Conservation (phyloP, 306 rosid genomes). For the Spatholobus suberectus region DNA sequence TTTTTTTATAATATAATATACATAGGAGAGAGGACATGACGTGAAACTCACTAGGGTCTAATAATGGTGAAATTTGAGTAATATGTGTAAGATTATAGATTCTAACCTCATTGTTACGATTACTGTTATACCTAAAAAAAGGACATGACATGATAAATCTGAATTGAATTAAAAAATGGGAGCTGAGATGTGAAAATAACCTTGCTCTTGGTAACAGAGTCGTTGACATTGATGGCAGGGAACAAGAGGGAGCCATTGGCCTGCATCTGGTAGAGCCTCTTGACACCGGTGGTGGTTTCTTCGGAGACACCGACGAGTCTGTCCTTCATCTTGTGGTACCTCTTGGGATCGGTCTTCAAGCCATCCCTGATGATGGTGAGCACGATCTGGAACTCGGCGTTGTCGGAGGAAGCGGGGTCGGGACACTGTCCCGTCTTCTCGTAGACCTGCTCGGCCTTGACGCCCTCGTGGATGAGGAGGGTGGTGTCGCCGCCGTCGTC, state of each 20-base stretch:
- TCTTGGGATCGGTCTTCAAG: constrained; percentile 80
- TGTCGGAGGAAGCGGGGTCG: constrained; percentile 75
- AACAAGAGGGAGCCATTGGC: constrained; percentile 72
- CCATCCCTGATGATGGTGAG: constrained; percentile 76
- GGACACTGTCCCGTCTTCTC: constrained; percentile 68
- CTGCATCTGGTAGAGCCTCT: constrained; percentile 97
- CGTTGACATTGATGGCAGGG: constrained; percentile 96
- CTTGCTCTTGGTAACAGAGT: constrained; percentile 99
- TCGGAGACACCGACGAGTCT: constrained; percentile 92
- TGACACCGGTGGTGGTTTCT: constrained; percentile 99
- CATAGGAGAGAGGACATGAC: too few relatives aligned
- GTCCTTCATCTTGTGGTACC: constrained; percentile 89
- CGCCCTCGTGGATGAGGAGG: constrained; percentile 84
- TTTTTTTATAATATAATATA: too few relatives aligned
- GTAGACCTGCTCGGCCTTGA: constrained; percentile 78
- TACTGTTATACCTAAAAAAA: too few relatives aligned
- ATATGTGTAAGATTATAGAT: too few relatives aligned
- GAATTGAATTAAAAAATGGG: too few relatives aligned
- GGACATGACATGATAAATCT: too few relatives aligned
- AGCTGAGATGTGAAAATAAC: too few relatives aligned
- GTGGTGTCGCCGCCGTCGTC: constrained; percentile 96
- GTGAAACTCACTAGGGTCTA: too few relatives aligned
- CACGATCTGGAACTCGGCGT: constrained; percentile 86
- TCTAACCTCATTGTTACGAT: too few relatives aligned
- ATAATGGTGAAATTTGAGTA: too few relatives aligned